phyloP scores from a whole-genome alignment of 805 yeast species.

The Saccharomyces paradoxus region DNA sequence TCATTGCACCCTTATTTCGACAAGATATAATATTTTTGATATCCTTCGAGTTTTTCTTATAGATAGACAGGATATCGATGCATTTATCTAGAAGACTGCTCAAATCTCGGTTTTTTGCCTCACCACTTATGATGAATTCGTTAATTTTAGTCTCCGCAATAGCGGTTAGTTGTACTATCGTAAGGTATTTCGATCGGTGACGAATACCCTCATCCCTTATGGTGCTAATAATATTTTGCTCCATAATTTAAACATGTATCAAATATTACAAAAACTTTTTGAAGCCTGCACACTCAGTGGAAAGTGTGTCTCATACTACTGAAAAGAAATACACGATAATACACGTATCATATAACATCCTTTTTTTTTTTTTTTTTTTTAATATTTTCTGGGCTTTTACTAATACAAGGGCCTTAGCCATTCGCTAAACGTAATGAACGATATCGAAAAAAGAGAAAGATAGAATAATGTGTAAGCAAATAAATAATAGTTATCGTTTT shows the following conservation, averaged over 20 bases:
- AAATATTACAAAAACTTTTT: neutral
- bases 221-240: neutral
- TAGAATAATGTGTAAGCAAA: neutral
- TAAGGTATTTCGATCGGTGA: neutral
- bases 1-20: neutral
- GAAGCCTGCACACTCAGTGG: neutral
- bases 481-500: neutral
- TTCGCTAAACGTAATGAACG: neutral
- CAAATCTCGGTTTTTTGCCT: slow-evolving; percentile 14
- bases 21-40: slow-evolving; percentile 8
- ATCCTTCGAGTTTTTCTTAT: slow-evolving; percentile 24
- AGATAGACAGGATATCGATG: slow-evolving; percentile 26
- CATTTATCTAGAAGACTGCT: slow-evolving; percentile 23
- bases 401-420: neutral
- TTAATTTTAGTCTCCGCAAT: slow-evolving; percentile 9
- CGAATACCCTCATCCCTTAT: neutral
- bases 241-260: neutral
- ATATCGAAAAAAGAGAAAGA: neutral
- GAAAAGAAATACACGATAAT: neutral
- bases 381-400: neutral
- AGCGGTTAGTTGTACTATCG: slow-evolving; percentile 11
- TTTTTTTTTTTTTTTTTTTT: neutral
- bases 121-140: slow-evolving; percentile 14
- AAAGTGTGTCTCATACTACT: neutral
- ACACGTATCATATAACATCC: neutral